Conservation (phyloP, 805 yeast genomes). For the Candida pseudofarinosa region DNA sequence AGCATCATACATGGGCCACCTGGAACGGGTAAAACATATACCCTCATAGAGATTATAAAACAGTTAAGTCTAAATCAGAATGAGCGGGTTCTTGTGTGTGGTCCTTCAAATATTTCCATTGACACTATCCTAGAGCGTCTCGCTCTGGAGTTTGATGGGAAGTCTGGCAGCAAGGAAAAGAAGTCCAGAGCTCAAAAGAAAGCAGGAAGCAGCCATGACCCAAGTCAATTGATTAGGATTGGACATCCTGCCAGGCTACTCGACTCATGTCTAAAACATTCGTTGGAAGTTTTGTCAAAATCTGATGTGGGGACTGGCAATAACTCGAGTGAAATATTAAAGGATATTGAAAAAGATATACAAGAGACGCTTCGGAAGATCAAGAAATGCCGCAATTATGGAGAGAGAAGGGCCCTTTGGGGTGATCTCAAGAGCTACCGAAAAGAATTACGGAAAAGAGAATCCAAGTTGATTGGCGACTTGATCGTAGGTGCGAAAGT, state of each 20-base stretch:
- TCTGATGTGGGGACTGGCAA: slow-evolving; percentile 46
- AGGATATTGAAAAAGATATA: slow-evolving; percentile 70
- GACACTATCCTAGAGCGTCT: slow-evolving; percentile 86
- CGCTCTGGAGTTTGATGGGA: slow-evolving; percentile 23
- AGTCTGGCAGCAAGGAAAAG: slow-evolving; percentile 4
- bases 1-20: slow-evolving; percentile 75
- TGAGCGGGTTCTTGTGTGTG: slow-evolving; percentile 75
- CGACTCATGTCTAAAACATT: slow-evolving; percentile 58
- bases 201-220: slow-evolving; percentile 8
- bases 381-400: slow-evolving; percentile 58
- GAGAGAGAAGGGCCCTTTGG: slow-evolving; percentile 66
- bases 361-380: slow-evolving; percentile 51
- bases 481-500: slow-evolving; percentile 61
- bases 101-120: slow-evolving; percentile 89
- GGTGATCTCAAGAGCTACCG: slow-evolving; percentile 62
- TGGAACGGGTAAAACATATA: slow-evolving; percentile 80
- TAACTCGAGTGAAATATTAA: slow-evolving; percentile 43
- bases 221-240: slow-evolving; percentile 59
- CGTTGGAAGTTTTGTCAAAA: slow-evolving; percentile 69
- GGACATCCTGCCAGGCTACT: slow-evolving; percentile 93
- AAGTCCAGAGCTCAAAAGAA: slow-evolving; percentile 31
- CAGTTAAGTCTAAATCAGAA: slow-evolving; percentile 51
- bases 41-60: slow-evolving; percentile 74
- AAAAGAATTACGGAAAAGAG: slow-evolving; percentile 66
- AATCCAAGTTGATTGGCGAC: slow-evolving; percentile 56